Percentiles rank a stretch among this genome's conserved stretches.
These are phyloP conservation scores for Ustilago lituana DNA, from an alignment of 1,284 basidiomycete species.

Conservation along the genomic window DNA sequence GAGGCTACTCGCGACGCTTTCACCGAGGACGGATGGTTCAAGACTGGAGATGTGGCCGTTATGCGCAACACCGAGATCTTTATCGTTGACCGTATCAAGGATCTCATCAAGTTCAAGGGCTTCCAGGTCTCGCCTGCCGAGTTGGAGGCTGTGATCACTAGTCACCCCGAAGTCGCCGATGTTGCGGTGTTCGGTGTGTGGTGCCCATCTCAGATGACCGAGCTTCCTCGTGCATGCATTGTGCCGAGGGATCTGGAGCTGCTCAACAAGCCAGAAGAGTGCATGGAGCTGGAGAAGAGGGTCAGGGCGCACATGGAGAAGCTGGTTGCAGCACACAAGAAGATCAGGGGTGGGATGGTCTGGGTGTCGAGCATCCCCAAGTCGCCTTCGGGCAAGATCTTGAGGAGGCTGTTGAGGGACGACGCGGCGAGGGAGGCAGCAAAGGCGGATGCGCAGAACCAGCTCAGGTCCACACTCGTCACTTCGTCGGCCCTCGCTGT, in stretches of 20 bases:
- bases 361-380: conserved; percentile 61
- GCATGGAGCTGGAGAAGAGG: conserved; percentile 52
- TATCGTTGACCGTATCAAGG: conserved; percentile 59
- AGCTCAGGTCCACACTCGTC: conserved; percentile 28
- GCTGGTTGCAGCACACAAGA: conserved; percentile 66
- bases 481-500: conserved; percentile 2
- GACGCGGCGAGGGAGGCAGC: conserved; percentile 32
- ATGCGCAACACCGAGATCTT: conserved; percentile 55
- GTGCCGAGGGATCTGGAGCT: conserved; percentile 52
- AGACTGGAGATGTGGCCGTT: conserved; percentile 56
- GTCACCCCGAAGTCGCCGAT: conserved; percentile 49
- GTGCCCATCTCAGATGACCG: conserved; percentile 43
- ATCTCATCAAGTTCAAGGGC: conserved; percentile 55
- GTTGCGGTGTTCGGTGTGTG: conserved; percentile 44
- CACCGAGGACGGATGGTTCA: conserved; percentile 55
- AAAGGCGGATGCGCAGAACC: conserved; percentile 30
- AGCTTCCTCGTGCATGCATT: conserved; percentile 65
- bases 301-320: conserved; percentile 37
- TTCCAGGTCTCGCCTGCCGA: conserved; percentile 61
- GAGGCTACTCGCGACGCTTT: conserved; percentile 40
- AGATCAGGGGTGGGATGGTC: conserved; percentile 64
- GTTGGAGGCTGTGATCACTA: conserved; percentile 45
- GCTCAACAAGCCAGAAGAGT: conserved; percentile 56
- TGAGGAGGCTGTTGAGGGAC: conserved; percentile 51
- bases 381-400: conserved; percentile 61